phyloP scores from a whole-genome alignment of 176 grass and related monocot species.

The Aechmea fasciata region DNA sequence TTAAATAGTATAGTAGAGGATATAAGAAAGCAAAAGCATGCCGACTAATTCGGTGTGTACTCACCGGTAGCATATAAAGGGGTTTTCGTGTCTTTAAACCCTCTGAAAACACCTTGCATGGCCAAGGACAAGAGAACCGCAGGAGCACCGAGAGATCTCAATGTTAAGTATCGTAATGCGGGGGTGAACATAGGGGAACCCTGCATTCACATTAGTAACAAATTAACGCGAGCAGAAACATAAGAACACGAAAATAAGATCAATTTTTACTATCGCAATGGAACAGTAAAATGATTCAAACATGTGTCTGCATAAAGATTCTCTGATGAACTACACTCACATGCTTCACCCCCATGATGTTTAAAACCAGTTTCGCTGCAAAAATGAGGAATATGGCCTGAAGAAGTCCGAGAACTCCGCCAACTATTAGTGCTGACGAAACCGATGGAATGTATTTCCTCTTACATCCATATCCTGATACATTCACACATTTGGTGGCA shows the following conservation, averaged over 20 bases:
- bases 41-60: background rate
- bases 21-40: background rate
- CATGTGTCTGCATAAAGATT: too few species aligned
- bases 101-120: conserved; percentile 98
- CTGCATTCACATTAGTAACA: conserved; percentile 24
- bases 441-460: conserved; percentile 90
- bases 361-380: conserved; percentile 52
- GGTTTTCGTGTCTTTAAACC: conserved; percentile 88
- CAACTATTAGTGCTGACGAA: conserved; percentile 73
- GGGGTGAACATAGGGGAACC: conserved; percentile 68
- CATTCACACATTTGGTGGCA: conserved; percentile 23
- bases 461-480: conserved; percentile 30
- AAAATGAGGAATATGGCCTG: conserved; percentile 75
- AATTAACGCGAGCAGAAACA: background rate
- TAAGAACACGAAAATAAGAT: background rate
- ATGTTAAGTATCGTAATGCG: conserved; percentile 77
- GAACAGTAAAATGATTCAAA: too few species aligned
- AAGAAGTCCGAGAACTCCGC: conserved; percentile 71
- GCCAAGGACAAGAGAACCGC: conserved; percentile 89
- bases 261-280: too few species aligned
- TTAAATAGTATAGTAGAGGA: background rate
- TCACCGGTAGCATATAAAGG: conserved; percentile 88
- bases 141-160: conserved; percentile 82
- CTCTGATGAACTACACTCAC: conserved; percentile 27
- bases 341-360: conserved; percentile 71